These are phyloP conservation scores for Neurospora sublineolata DNA, from an alignment of 495 filamentous ascomycete species.

Conservation along the genomic window DNA sequence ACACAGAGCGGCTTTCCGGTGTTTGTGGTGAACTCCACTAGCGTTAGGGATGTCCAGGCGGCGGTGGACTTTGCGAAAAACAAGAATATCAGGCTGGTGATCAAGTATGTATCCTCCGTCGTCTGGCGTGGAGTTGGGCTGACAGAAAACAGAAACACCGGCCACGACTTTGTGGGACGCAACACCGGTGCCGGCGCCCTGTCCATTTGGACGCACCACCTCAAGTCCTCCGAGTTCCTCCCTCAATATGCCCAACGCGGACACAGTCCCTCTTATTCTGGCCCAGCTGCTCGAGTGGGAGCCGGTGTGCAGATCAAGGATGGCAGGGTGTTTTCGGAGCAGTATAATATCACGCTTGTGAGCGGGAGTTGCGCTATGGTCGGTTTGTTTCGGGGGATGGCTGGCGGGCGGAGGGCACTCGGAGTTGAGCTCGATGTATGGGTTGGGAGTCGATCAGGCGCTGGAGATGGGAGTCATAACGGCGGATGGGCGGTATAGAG, in stretches of 20 bases:
- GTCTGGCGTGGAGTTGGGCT: background rate
- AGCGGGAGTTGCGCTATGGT: conserved; percentile 23
- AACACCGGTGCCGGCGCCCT: conserved; percentile 40
- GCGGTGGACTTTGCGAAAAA: conserved; percentile 52
- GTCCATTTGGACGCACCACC: conserved; percentile 47
- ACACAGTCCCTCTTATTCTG: conserved; percentile 16
- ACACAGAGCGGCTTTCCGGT: conserved; percentile 44
- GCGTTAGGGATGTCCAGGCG: conserved; percentile 40
- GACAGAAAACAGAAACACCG: conserved; percentile 43
- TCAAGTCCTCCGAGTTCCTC: conserved; percentile 34
- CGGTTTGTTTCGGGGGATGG: conserved; percentile 34
- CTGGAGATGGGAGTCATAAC: conserved; percentile 36
- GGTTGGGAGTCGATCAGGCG: conserved; percentile 38
- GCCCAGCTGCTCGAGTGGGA: conserved; percentile 29
- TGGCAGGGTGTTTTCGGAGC: conserved; percentile 19
- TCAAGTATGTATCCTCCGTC: conserved; percentile 34
- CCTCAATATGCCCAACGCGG: conserved; percentile 25
- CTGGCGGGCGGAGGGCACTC: conserved; percentile 35
- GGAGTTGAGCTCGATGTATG: conserved; percentile 30
- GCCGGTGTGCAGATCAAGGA: conserved; percentile 35
- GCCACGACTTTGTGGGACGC: conserved; percentile 52
- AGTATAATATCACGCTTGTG: conserved; percentile 29
- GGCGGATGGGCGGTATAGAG: conserved; percentile 27
- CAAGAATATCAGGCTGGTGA: conserved; percentile 42
- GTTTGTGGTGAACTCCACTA: conserved; percentile 46